A percentile compares a stretch with the other conserved stretches of the same genome.
Conservation (phyloP, 495 filamentous ascomycete genomes). For the Penicillium paradoxum region DNA sequence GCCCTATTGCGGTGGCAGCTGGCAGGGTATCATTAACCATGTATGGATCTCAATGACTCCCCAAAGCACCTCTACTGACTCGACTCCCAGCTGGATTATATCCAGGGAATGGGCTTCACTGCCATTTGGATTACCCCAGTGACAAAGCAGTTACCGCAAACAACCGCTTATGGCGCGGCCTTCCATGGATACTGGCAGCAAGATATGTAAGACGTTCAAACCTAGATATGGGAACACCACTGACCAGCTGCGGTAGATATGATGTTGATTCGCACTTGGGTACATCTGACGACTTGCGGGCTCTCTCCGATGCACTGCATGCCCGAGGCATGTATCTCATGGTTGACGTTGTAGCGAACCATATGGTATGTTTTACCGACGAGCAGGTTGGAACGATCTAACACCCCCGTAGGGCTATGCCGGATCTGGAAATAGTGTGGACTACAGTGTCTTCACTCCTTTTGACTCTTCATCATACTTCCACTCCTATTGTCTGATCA, state of each 20-base stretch:
- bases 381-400: constrained; percentile 60
- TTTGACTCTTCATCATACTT: constrained; percentile 62
- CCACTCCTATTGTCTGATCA: constrained; percentile 62
- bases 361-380: constrained; percentile 48
- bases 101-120: constrained; percentile 75
- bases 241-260: constrained; percentile 32
- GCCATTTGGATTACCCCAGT: constrained; percentile 81
- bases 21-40: constrained; percentile 64
- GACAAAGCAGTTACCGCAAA: constrained; percentile 52
- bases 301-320: constrained; percentile 55
- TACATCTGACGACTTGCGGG: constrained; percentile 55
- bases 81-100: constrained; percentile 38
- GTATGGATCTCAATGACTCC: constrained; percentile 27
- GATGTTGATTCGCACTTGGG: constrained; percentile 62
- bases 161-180: constrained; percentile 48
- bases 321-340: constrained; percentile 65
- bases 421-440: constrained; percentile 50
- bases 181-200: constrained; percentile 79
- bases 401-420: constrained; percentile 54
- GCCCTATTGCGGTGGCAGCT: constrained; percentile 72
- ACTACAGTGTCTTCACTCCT: constrained; percentile 59
- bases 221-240: neutral
- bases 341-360: constrained; percentile 79
- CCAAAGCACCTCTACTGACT: neutral
- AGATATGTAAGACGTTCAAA: constrained; percentile 42